Evolutionary conservation across 2,329 filamentous ascomycete genomes (phyloP), one percentile per base, ranked within the genome.

Genomic region (Alternaria infectoria): DNA sequence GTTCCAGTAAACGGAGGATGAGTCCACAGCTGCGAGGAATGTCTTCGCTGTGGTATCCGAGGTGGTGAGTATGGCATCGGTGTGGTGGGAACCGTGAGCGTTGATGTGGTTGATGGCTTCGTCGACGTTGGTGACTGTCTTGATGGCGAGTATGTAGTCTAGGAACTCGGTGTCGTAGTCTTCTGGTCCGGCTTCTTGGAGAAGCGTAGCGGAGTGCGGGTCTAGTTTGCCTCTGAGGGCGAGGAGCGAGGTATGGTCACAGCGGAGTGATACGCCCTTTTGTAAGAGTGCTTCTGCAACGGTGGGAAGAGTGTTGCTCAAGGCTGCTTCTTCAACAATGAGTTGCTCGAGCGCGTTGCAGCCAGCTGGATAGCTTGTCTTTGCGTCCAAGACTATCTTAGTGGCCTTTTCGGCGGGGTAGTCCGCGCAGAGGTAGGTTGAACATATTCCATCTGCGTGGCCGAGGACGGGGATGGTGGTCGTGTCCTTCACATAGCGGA

Each of bases 1-100:
- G 79, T 99, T 99, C 93, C 95, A 97, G 85, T 97, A 99, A 17
- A 95, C 94, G 56, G 94, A 95, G 0, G 93, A 91, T 26, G 93
- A 93, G 81, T 98, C 96, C 54, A 98, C 88, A 62, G 88, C 88
- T 47, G 88, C 87, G 87, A 96, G 92, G 84, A 98, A 99, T 54
- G 84, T 84, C 74, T 96, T 90, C 5, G 96, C 95, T 30, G 88
- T 84, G 10, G 85, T 83, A 51, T 84, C 79, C 25, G 89, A 88
- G 6, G 88, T 83, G 0, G 95, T 98, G 65, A 98, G 81, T 77
- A 99, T 97, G 55, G 87, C 89, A 78, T 99, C 96, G 9, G 96
- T 99, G 85, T 99, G 96, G 80, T 96, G 92, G 12, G 93, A 97
- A 56, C 92, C 92, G 83, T 97, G 93, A 5, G 86, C 82, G 83